Percentiles rank a stretch among this genome's conserved stretches.
Conservation (phyloP, 805 yeast genomes). For the Debaryomyces tyrocola region DNA sequence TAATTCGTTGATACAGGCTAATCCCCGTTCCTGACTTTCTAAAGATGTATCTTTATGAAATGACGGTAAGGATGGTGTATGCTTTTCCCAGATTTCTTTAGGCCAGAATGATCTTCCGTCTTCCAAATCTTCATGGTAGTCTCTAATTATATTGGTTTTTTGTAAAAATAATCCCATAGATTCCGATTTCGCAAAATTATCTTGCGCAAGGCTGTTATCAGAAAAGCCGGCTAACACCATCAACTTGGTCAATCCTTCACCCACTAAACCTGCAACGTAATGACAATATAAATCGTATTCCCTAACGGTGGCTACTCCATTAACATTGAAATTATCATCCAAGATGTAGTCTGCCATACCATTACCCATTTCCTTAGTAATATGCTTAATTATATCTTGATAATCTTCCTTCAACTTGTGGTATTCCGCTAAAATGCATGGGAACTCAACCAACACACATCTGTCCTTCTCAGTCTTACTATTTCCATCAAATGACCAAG, state of each 20-base stretch:
- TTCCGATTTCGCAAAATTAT: conserved; percentile 60
- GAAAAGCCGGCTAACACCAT: conserved; percentile 76
- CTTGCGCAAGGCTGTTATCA: conserved; percentile 45
- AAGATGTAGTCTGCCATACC: conserved; percentile 95
- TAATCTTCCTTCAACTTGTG: conserved; percentile 72
- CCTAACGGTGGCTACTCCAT: conserved; percentile 73
- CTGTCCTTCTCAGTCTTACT: conserved; percentile 81
- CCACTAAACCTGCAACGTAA: conserved; percentile 96
- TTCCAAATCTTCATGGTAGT: conserved; percentile 84
- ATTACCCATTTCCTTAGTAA: conserved; percentile 85
- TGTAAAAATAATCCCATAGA: conserved; percentile 96
- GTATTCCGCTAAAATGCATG: conserved; percentile 65
- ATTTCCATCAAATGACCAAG: conserved; percentile 81
- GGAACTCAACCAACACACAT: conserved; percentile 77
- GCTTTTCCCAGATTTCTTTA: conserved; percentile 84
- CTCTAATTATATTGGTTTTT: conserved; percentile 94
- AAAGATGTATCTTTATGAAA: conserved; percentile 44
- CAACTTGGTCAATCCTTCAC: conserved; percentile 89
- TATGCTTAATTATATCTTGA: conserved; percentile 74
- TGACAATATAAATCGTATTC: conserved; percentile 93
- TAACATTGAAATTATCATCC: conserved; percentile 72
- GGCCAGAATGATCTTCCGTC: conserved; percentile 98
- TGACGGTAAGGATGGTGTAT: conserved; percentile 62
- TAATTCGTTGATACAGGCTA: conserved; percentile 77
- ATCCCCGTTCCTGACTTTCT: conserved; percentile 55